Evolutionary conservation across 2,329 filamentous ascomycete genomes (phyloP), one percentile per base, ranked within the genome.

Genomic region (Arthrobotrys sinensis): DNA sequence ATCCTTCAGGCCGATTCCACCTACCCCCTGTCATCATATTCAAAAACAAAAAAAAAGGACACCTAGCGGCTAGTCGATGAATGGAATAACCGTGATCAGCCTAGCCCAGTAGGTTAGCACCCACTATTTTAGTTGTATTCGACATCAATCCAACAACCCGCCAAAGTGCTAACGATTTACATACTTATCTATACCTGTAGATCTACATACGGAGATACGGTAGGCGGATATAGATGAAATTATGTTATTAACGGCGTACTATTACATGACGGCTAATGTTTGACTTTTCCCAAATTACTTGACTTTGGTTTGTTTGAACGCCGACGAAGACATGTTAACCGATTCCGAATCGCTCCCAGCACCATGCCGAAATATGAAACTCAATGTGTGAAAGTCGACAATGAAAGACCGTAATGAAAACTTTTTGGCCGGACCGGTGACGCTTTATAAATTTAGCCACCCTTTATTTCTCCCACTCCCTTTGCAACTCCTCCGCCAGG

Each of bases 401-500:
- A 38, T 38, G 12, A 32, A 2, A 55, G 24, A 16, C 1, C 5
- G 32, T 32, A 21, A 57, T 38, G 21, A 38, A 57, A 28, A 36
- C 32, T 57, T 57, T 12, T 8, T 21, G 11, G 7, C 11, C 6
- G 14, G n/a, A 55, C 19, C 14, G n/a, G 19, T 38, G n/a, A n/a
- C 14, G 3, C 32, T 14, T 24, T 40, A 10, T 8, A 52, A 46
- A n/a, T 11, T 21, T 7, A 62, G 6, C 24, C 24, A 28, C 24
- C 24, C 34, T 32, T 10, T 28, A 68, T 16, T 79, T 79, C 46
- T 72, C 76, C 83, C 83, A 84, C 60, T 83, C 83, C 0, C 79
- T 80, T 50, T 80, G 76, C 34, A 84, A 70, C 21, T 84, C 83
- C 14, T 82, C 82, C 21, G 80, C 77, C 40, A 83, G 70, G 14